phyloP scores from a whole-genome alignment of 106 monocot species.

The Allium cepa region DNA sequence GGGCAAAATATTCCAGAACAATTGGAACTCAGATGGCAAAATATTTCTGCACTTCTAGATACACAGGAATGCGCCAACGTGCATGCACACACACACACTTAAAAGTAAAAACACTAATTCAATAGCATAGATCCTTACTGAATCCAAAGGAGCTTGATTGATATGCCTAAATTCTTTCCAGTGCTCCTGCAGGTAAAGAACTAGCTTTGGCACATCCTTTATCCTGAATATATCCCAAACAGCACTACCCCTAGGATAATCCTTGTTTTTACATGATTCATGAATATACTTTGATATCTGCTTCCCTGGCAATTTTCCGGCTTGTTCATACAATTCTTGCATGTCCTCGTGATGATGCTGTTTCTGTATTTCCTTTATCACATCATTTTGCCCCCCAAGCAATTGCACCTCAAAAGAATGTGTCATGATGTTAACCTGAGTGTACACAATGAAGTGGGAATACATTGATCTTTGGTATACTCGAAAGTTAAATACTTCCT shows the following conservation, averaged over 20 bases:
- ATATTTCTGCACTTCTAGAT: neutral
- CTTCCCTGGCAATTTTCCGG: neutral
- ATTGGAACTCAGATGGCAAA: neutral
- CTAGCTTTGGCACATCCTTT: slow-evolving; percentile 30
- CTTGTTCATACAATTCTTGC: slow-evolving; percentile 12
- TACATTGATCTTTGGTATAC: neutral
- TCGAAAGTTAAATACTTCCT: neutral
- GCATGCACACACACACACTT: neutral
- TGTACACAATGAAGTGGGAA: neutral
- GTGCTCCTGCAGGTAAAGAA: slow-evolving; percentile 29
- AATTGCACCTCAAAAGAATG: slow-evolving; percentile 26
- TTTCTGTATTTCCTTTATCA: slow-evolving; percentile 22
- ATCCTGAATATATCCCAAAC: slow-evolving; percentile 55
- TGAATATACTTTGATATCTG: neutral
- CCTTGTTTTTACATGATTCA: neutral
- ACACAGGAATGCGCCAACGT: neutral
- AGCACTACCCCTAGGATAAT: slow-evolving; percentile 23
- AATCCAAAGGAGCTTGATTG: slow-evolving; percentile 24
- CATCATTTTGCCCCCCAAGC: slow-evolving; percentile 14
- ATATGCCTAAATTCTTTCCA: slow-evolving; percentile 38
- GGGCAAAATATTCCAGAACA: too few species aligned
- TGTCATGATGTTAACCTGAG: slow-evolving; percentile 30
- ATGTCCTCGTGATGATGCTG: slow-evolving; percentile 22
- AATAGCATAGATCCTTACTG: slow-evolving; percentile 15
- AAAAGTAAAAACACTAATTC: too few species aligned